phyloP scores from a whole-genome alignment of 2,329 filamentous ascomycete species.

The Pseudocercospora pini-densiflorae region DNA sequence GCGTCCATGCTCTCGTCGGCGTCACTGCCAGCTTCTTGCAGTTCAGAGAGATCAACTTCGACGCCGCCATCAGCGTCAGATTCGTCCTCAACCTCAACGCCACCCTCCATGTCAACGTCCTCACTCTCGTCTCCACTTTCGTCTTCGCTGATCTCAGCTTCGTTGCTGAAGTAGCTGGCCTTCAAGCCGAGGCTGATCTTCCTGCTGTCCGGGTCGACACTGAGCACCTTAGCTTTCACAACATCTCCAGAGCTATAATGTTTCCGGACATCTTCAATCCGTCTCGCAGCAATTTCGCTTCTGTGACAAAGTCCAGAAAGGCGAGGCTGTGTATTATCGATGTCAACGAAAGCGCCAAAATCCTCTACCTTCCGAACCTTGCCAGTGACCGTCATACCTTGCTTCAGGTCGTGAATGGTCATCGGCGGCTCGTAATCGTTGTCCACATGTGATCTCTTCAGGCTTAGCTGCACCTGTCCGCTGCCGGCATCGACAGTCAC shows the following conservation, averaged over 20 bases:
- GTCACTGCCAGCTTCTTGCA: constrained; percentile 51
- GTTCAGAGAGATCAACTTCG: constrained; percentile 49
- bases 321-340: constrained; percentile 79
- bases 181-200: constrained; percentile 90
- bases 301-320: constrained; percentile 93
- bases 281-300: constrained; percentile 85
- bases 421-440: constrained; percentile 74
- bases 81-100: constrained; percentile 32
- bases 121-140: constrained; percentile 41
- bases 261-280: constrained; percentile 81
- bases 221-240: constrained; percentile 90
- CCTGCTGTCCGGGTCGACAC: constrained; percentile 73
- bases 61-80: constrained; percentile 20
- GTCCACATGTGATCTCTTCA: constrained; percentile 85
- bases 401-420: constrained; percentile 76
- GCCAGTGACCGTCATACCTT: constrained; percentile 82
- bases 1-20: constrained; percentile 56
- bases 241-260: constrained; percentile 87
- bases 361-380: constrained; percentile 93
- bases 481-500: constrained; percentile 69
- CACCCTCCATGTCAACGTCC: constrained; percentile 35
- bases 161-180: constrained; percentile 81
- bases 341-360: constrained; percentile 90
- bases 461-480: constrained; percentile 78
- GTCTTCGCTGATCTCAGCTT: constrained; percentile 53